These are phyloP conservation scores for Eucalyptus polybractea DNA, from an alignment of 345 rosid genomes.

Conservation along the genomic window DNA sequence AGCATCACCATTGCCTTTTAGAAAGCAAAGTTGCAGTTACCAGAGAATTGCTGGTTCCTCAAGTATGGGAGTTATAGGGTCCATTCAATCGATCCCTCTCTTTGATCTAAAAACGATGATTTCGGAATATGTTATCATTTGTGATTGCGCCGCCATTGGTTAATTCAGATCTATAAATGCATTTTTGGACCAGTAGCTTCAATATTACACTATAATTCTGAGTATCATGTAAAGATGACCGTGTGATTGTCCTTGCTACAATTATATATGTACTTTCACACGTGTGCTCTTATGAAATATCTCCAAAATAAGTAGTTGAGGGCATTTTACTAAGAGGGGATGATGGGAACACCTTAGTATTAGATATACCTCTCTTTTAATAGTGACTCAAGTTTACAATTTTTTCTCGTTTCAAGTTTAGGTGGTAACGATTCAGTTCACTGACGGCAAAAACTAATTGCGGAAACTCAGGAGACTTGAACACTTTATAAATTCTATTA, in stretches of 20 bases:
- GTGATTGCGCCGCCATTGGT: not conserved
- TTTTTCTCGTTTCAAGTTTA: not conserved
- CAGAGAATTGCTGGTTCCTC: not conserved
- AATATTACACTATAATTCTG: not conserved
- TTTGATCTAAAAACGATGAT: not conserved
- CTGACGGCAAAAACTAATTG: not conserved
- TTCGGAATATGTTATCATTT: not conserved
- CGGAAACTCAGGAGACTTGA: accelerated
- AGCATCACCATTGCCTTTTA: not conserved
- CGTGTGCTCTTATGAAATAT: not conserved
- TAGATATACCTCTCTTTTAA: not conserved
- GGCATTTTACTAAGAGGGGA: not conserved
- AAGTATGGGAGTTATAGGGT: not conserved
- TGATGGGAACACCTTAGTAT: not conserved
- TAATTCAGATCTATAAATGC: not conserved
- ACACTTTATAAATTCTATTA: not conserved
- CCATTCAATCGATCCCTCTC: not conserved
- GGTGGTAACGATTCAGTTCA: not conserved
- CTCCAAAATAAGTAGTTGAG: not conserved
- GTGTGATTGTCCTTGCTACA: not conserved
- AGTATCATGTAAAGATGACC: not conserved
- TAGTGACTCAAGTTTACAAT: not conserved
- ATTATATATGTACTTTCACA: not conserved
- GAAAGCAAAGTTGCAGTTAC: not conserved
- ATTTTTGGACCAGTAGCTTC: not conserved